Percentiles rank a stretch among this genome's conserved stretches.
Evolutionary conservation across 148 eudicot genomes (phyloP).

Genomic region (Beta vulgaris): DNA sequence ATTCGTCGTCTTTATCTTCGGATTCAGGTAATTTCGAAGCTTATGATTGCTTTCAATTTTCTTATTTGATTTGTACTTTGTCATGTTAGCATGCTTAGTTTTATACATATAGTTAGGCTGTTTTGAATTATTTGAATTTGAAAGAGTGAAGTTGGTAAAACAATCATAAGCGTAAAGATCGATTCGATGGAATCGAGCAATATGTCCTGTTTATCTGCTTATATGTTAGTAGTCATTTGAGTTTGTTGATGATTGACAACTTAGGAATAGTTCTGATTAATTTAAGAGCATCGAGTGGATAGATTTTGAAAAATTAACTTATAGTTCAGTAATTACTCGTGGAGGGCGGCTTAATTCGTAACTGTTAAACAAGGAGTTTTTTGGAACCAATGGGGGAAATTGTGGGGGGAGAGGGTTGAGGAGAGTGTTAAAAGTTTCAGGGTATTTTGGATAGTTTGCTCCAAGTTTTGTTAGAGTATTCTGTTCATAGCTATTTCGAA

Average conservation of each 20-base stretch:
- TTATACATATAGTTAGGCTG: background rate
- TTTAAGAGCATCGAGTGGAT: too few species aligned
- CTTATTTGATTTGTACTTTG: background rate
- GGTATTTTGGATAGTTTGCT: too few species aligned
- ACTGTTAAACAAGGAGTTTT: too few species aligned
- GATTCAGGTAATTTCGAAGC: conserved; percentile 62
- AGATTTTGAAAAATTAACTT: background rate
- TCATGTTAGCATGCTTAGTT: background rate
- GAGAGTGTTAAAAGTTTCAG: too few species aligned
- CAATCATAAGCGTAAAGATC: background rate
- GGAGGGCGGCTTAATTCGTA: too few species aligned
- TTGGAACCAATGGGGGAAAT: too few species aligned
- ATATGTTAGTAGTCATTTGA: background rate
- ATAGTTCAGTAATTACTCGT: too few species aligned
- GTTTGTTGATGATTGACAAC: background rate
- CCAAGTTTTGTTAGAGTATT: too few species aligned
- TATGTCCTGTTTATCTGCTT: background rate
- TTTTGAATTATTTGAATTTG: background rate
- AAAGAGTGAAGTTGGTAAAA: background rate
- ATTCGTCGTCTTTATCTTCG: conserved; percentile 74
- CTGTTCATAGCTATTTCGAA: too few species aligned
- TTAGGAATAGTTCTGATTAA: background rate
- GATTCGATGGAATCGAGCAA: background rate
- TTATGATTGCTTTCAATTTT: background rate
- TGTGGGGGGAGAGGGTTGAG: too few species aligned